Percentiles rank a stretch among this genome's conserved stretches.
Conservation (phyloP, 257 asterid genomes). For the Rauvolfia tetraphylla region DNA sequence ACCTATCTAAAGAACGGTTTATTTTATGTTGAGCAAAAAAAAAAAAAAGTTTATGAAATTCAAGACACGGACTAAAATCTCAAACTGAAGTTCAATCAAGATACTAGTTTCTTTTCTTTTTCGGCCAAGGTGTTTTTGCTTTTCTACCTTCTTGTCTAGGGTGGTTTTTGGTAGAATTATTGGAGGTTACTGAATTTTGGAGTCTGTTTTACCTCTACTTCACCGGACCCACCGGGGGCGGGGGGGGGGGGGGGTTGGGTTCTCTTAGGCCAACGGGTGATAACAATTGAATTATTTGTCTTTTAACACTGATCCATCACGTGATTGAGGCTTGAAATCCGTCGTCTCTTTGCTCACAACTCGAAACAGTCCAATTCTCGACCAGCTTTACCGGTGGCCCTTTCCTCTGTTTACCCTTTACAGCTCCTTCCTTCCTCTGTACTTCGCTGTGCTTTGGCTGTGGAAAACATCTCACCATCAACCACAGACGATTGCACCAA, state of each 20-base stretch:
- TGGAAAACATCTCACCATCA: no score
- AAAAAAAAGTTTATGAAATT: no score
- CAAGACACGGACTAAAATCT: no score
- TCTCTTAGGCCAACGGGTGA: neutral
- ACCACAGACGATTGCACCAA: neutral
- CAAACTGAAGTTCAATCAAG: no score
- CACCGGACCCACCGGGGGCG: no score
- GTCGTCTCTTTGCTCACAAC: constrained; percentile 7
- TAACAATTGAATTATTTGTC: neutral
- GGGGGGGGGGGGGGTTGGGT: neutral
- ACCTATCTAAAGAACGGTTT: no score
- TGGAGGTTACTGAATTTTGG: neutral
- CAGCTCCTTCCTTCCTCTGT: neutral
- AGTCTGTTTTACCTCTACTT: neutral
- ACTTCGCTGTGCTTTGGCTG: neutral
- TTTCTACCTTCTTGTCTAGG: neutral
- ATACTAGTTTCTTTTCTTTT: no score
- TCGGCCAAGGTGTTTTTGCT: neutral
- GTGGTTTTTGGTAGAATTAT: neutral
- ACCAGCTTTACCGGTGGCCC: neutral
- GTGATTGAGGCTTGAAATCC: constrained; percentile 4
- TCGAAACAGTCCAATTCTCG: neutral
- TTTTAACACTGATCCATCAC: constrained; percentile 5
- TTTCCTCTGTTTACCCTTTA: neutral
- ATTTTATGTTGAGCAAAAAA: no score